Percentiles rank a stretch among this genome's conserved stretches.
phyloP scores from a whole-genome alignment of 371 early-diverging fungal species.

The Mortierella sp. region DNA sequence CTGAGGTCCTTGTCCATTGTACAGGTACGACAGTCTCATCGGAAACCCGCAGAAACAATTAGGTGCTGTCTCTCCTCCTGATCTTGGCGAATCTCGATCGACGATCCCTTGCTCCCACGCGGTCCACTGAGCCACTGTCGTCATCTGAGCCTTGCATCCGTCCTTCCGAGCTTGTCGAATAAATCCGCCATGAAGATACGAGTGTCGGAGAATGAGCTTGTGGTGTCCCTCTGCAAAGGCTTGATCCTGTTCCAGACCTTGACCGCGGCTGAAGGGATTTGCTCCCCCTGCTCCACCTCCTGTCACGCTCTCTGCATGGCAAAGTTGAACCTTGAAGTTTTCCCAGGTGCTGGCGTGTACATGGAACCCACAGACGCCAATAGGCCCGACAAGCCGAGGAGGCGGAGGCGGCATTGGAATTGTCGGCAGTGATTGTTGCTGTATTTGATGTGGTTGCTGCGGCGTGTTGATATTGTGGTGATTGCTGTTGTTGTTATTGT shows the following conservation, averaged over 20 bases:
- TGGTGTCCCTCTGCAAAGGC: conserved; percentile 33
- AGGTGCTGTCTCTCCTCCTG: conserved; percentile 12
- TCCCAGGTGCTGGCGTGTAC: conserved; percentile 35
- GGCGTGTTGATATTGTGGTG: background rate
- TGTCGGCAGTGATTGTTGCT: background rate
- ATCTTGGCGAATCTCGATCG: conserved; percentile 4
- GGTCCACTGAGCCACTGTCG: conserved; percentile 32
- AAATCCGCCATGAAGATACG: conserved; percentile 11
- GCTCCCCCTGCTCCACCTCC: background rate
- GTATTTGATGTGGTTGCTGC: conserved; percentile 1
- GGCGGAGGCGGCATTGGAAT: background rate
- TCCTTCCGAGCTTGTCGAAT: conserved; percentile 9
- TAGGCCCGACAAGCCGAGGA: background rate
- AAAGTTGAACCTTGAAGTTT: conserved; percentile 14
- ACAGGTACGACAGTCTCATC: conserved; percentile 22
- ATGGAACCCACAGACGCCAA: conserved; percentile 47
- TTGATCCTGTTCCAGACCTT: background rate
- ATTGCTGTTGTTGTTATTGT: too few species aligned
- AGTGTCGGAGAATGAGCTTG: conserved; percentile 28
- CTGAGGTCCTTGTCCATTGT: background rate
- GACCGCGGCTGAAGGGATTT: too few species aligned
- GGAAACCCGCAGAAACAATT: conserved; percentile 27
- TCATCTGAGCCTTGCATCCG: conserved; percentile 9
- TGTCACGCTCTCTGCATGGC: background rate
- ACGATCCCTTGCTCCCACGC: conserved; percentile 3